Percentiles rank a stretch among this genome's conserved stretches.
Evolutionary conservation across 257 asterid genomes (phyloP).

Genomic region (Haberlea rhodopensis): DNA sequence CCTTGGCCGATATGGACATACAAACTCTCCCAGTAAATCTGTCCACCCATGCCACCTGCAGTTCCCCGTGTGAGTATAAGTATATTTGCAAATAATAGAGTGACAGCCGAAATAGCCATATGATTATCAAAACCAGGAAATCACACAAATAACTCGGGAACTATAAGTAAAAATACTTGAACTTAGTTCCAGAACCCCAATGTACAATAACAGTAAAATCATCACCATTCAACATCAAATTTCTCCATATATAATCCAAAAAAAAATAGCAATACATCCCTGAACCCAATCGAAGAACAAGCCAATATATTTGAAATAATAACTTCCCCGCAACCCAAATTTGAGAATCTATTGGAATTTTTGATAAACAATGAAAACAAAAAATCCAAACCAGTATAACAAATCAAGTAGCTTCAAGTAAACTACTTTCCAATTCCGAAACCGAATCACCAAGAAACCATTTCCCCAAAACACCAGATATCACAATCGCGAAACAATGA

Average conservation of each 20-base stretch:
- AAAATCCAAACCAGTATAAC: background rate
- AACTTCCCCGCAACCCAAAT: background rate
- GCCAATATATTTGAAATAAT: too few relatives aligned
- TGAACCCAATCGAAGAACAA: too few relatives aligned
- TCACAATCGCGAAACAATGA: background rate
- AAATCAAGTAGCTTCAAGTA: background rate
- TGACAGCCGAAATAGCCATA: background rate
- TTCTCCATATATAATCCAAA: too few relatives aligned
- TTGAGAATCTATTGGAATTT: background rate
- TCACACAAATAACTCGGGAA: too few relatives aligned
- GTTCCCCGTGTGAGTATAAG: background rate
- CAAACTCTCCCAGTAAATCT: constrained; percentile 79
- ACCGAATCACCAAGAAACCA: background rate
- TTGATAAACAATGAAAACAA: background rate
- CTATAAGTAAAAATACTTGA: too few relatives aligned
- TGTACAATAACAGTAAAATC: too few relatives aligned
- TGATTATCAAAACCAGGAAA: background rate
- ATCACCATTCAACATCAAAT: too few relatives aligned
- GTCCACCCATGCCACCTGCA: constrained; percentile 86
- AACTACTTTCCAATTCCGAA: background rate
- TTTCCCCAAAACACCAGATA: background rate
- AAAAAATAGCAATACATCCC: too few relatives aligned
- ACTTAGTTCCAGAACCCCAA: too few relatives aligned
- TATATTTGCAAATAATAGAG: background rate
- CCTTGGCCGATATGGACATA: constrained; percentile 83